A percentile compares a stretch with the other conserved stretches of the same genome.
Conservation (phyloP, 441 rosid genomes). For the Aquilaria agallochum region DNA sequence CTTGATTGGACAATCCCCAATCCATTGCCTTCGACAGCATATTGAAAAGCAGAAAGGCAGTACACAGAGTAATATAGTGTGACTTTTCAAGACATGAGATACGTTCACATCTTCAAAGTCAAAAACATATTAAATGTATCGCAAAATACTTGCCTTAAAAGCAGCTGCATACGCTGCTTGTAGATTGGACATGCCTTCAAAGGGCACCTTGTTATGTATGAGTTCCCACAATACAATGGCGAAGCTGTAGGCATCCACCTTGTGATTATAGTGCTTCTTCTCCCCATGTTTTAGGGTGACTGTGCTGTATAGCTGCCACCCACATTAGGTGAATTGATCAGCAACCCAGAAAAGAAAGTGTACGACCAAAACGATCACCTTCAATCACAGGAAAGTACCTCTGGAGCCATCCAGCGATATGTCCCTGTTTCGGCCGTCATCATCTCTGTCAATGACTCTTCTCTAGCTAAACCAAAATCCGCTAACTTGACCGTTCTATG, state of each 20-base stretch:
- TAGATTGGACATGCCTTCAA: constrained; percentile 98
- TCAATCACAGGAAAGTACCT: constrained; percentile 38
- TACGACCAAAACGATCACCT: background rate
- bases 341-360: constrained; percentile 2
- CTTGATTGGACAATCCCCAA: no score
- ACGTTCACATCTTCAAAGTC: no score
- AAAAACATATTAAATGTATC: no score
- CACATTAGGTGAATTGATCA: constrained; percentile 6
- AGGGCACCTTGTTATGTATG: constrained; percentile 87
- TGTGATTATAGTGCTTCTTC: constrained; percentile 92
- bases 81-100: no score
- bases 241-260: constrained; percentile 94
- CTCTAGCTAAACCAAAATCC: constrained; percentile 97
- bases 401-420: constrained; percentile 99
- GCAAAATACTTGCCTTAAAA: constrained; percentile 55
- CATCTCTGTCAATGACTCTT: constrained; percentile 96
- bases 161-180: constrained; percentile 99
- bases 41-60: no score
- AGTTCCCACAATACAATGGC: constrained; percentile 98
- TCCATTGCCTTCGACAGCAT: no score
- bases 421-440: constrained; percentile 99
- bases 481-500: constrained; percentile 84
- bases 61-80: no score
- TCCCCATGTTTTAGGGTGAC: constrained; percentile 94
- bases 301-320: constrained; percentile 83